These are phyloP conservation scores for Bipolaris oryzae DNA, from an alignment of 2,329 filamentous ascomycete genomes.

Conservation along the genomic window DNA sequence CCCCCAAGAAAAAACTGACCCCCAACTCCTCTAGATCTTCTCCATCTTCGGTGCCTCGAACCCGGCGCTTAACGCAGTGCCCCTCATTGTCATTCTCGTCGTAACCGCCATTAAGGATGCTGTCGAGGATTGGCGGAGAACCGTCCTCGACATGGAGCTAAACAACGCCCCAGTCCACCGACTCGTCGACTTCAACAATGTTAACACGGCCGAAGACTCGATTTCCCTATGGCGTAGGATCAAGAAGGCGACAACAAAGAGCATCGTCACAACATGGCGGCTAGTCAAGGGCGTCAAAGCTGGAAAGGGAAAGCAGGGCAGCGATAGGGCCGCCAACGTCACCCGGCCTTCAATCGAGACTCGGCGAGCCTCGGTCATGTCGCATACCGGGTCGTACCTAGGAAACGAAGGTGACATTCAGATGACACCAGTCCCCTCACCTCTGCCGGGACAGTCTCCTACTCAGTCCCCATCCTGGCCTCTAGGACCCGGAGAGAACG, in stretches of 20 bases:
- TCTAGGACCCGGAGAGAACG: constrained; percentile 34
- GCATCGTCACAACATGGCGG: constrained; percentile 62
- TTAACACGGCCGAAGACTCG: constrained; percentile 88
- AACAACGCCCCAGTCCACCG: constrained; percentile 97
- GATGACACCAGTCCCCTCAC: constrained; percentile 94
- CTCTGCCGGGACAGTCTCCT: constrained; percentile 61
- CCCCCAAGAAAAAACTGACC: constrained; percentile 28
- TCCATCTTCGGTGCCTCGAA: constrained; percentile 93
- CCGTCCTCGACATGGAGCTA: constrained; percentile 86
- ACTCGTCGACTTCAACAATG: constrained; percentile 85
- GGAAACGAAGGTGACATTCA: constrained; percentile 73
- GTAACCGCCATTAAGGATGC: constrained; percentile 94
- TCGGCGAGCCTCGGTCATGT: constrained; percentile 62
- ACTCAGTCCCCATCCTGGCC: constrained; percentile 35
- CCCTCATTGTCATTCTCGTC: constrained; percentile 87
- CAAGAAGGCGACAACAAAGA: constrained; percentile 83
- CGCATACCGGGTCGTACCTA: constrained; percentile 58
- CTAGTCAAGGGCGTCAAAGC: constrained; percentile 51
- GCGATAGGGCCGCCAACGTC: constrained; percentile 58
- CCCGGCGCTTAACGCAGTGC: constrained; percentile 86
- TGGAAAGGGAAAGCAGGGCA: constrained; percentile 51
- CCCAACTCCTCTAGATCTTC: constrained; percentile 71
- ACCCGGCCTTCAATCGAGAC: constrained; percentile 71
- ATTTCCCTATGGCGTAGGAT: constrained; percentile 83
- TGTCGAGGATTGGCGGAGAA: constrained; percentile 93